phyloP scores from a whole-genome alignment of 2,329 filamentous ascomycete genomes.

The Penicillium brasilianum region DNA sequence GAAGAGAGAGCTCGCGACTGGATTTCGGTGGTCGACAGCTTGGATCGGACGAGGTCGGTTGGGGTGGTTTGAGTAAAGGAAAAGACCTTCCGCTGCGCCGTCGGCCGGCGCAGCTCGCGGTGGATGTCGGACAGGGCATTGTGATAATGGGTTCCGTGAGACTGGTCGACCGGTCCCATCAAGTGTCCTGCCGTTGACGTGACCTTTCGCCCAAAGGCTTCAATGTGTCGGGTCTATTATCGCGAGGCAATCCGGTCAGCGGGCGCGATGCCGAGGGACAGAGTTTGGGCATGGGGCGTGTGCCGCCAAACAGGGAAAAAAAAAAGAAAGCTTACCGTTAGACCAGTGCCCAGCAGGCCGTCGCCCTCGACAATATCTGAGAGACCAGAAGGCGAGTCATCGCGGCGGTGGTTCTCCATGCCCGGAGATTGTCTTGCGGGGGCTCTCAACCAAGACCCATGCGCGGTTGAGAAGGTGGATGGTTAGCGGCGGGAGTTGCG shows the following conservation, averaged over 20 bases:
- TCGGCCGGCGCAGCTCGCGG: constrained; percentile 82
- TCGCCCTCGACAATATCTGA: constrained; percentile 51
- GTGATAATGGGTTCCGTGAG: constrained; percentile 72
- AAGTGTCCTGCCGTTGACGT: constrained; percentile 91
- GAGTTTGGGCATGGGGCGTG: constrained; percentile 14
- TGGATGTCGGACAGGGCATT: constrained; percentile 87
- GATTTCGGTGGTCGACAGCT: constrained; percentile 88
- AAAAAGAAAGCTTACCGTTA: constrained; percentile 46
- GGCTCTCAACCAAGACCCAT: constrained; percentile 34
- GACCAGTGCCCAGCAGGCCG: constrained; percentile 53
- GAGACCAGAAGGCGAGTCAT: constrained; percentile 52
- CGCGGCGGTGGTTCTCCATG: constrained; percentile 53
- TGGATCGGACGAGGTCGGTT: constrained; percentile 90
- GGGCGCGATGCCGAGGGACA: constrained; percentile 10
- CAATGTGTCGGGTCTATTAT: constrained; percentile 77
- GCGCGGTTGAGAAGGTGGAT: constrained; percentile 23
- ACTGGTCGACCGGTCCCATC: constrained; percentile 68
- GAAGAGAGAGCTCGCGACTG: constrained; percentile 89
- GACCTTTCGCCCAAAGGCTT: constrained; percentile 93
- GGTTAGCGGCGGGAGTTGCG: constrained; percentile 21
- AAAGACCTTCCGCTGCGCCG: constrained; percentile 86
- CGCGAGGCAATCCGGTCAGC: constrained; percentile 20
- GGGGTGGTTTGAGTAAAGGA: constrained; percentile 88
- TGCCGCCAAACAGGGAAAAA: constrained; percentile 14
- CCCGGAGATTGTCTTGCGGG: constrained; percentile 27